A percentile compares a stretch with the other conserved stretches of the same genome.
Evolutionary conservation across 306 rosid species (phyloP).

Genomic region (Rosa lucieae): DNA sequence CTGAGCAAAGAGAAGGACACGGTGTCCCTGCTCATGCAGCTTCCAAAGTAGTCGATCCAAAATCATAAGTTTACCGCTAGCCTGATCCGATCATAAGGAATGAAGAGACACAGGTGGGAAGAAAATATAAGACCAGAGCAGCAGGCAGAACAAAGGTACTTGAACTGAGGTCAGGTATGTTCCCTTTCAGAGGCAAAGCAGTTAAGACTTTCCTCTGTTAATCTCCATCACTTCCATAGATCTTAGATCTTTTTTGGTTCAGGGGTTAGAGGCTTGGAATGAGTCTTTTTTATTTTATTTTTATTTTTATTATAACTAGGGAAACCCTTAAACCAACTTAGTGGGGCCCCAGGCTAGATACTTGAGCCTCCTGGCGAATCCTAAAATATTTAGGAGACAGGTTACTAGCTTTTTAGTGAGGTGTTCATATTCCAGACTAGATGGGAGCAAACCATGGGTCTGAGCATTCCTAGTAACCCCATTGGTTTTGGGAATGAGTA

Average conservation of each 20-base stretch:
- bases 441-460: neutral
- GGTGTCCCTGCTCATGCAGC: slow-evolving; percentile 70
- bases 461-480: neutral
- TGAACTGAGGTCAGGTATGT: neutral
- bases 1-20: slow-evolving; percentile 89
- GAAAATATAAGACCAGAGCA: slow-evolving; percentile 15
- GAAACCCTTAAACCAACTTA: neutral
- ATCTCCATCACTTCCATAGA: neutral
- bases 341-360: neutral
- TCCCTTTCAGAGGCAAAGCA: slow-evolving; percentile 1
- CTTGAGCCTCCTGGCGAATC: neutral
- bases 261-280: neutral
- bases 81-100: slow-evolving; percentile 46
- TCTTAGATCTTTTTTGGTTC: neutral
- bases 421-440: neutral
- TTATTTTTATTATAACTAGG: neutral
- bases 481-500: neutral
- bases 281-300: neutral
- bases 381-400: neutral
- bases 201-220: neutral
- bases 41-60: slow-evolving; percentile 87
- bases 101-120: slow-evolving; percentile 17
- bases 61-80: slow-evolving; percentile 85
- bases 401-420: neutral
- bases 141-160: slow-evolving; percentile 16